Base-by-base conservation (phyloP, 306 rosid genomes). In the Abrus precatorius region DNA sequence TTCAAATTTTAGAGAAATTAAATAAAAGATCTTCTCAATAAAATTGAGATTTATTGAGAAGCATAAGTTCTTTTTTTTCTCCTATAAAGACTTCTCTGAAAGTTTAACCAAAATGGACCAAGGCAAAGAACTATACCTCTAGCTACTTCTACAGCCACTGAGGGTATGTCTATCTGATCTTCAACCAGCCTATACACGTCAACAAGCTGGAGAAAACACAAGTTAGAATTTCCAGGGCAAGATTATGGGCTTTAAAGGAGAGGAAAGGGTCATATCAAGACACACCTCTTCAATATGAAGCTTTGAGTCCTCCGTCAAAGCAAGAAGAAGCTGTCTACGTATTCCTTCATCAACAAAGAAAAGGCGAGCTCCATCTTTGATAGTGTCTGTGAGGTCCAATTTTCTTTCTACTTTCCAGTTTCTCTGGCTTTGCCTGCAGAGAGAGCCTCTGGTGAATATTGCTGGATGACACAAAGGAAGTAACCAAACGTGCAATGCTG, bases 331-430 rank as follows among this genome's bases (percentile, higher is more conserved):
- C 87, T 96, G 88, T 79, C 94, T 83, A 13, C 99, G 97, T 56
- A 93, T 96, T 79, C 97, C 89, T 93, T 87, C 98, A 12, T 96
- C 98, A 9, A 96, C 70, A 52, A 96, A 67, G 85, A 96, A 86
- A 50, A 93, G 97, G 72, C 97, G 98, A 85, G 98, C 97, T 84
- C 99, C 98, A 3, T 96, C 99, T 85, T 90, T 96, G 72, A 96
- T 93, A 74, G 98, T 96, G 85, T 93, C 94, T 3, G 98, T 93
- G 86, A 96, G 97, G 88, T 96, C 97, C 76, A 93, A 81, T 86
- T 92, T 96, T 76, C 75, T 91, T 75, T 83, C 86, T 49, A 92
- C 69, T 80, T 80, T 85, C 89, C 60, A 88, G 28, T 84, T 72
- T 84, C 87, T 89, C 55, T 91, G 82, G 41, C 70, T 74, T 89